phyloP scores from a whole-genome alignment of 306 rosid species.

The Crotalaria pallida region DNA sequence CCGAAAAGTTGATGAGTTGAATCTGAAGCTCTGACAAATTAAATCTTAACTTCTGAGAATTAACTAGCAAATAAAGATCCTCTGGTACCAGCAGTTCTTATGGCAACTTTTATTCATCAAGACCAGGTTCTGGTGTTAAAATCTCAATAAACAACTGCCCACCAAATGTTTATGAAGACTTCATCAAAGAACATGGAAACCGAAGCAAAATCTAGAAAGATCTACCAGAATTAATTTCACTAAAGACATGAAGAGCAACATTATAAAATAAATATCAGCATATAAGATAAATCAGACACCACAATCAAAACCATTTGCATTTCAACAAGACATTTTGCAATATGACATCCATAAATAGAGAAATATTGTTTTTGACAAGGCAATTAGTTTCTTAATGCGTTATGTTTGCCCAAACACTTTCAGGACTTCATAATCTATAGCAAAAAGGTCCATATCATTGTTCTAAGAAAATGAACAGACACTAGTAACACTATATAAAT shows the following conservation, averaged over 20 bases:
- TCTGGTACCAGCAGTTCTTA: not conserved
- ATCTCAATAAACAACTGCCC: not conserved
- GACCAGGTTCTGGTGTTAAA: not conserved
- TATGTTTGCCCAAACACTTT: slow-evolving; percentile 7
- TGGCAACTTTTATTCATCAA: not conserved
- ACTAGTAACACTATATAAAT: not conserved
- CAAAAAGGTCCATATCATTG: slow-evolving; percentile 14
- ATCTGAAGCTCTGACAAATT: too few species aligned
- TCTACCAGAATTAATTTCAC: not conserved
- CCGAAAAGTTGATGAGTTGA: too few species aligned
- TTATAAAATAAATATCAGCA: not conserved
- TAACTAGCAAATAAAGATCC: not conserved
- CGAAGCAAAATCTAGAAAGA: not conserved
- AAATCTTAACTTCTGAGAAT: not conserved
- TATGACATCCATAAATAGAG: not conserved
- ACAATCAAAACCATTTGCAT: not conserved
- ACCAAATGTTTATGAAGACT: not conserved
- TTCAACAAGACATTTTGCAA: not conserved
- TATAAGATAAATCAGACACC: not conserved
- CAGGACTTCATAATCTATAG: slow-evolving; percentile 8
- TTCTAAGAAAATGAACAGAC: slow-evolving; percentile 10
- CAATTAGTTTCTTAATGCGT: slow-evolving; percentile 6
- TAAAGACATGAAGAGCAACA: not conserved
- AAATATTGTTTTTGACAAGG: slow-evolving; percentile 9
- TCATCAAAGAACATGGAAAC: not conserved